Evolutionary conservation across 2,329 filamentous ascomycete species (phyloP), one percentile per base, ranked within the genome.

Genomic region (Camptophora hylomeconis): DNA sequence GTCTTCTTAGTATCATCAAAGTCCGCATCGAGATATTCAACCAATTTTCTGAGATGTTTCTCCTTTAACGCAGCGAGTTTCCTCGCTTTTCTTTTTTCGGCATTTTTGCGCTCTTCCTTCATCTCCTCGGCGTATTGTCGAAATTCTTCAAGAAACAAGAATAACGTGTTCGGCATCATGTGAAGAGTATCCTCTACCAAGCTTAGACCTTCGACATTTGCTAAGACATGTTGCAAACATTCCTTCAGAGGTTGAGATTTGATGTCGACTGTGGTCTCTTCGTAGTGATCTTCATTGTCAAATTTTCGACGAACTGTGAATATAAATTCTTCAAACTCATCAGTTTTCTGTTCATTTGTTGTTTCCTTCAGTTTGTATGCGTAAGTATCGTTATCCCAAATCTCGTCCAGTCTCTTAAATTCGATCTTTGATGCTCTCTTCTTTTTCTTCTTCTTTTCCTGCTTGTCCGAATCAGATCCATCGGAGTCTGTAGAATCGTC

Each of bases 241-340:
- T 83, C 74, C 5, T 77, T 75, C 3, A 93, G 62, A 10, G 72
- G 57, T 42, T 83, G 83, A 49, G 81, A 89, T 57, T 86, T 89
- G 53, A 93, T 80, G 41, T 92, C 82, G 26, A 93, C 72, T 9
- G 75, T 57, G 0, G 83, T 75, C 26, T 84, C 46, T 51, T 71
- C 63, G 45, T 81, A 86, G 45, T 83, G 83, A 38, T 82, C 81
- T 42, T 89, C 80, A 71, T 72, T 82, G 50, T 86, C 77, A 49
- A 93, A 92, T 9, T 71, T 77, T 31, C 84, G 69, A 10, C 81
- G 72, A 10, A 93, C 79, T 14, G 83, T 80, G 51, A 93, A 92
- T 17, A 83, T 66, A 49, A 77, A 89, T 36, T 80, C 72, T 9
- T 86, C 75, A 51, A 83, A 86, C 41, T 80, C 69, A 30, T 72